Percentiles rank a stretch among this genome's conserved stretches.
Conservation (phyloP, 2,329 filamentous ascomycete species). For the Alternaria sp. region DNA sequence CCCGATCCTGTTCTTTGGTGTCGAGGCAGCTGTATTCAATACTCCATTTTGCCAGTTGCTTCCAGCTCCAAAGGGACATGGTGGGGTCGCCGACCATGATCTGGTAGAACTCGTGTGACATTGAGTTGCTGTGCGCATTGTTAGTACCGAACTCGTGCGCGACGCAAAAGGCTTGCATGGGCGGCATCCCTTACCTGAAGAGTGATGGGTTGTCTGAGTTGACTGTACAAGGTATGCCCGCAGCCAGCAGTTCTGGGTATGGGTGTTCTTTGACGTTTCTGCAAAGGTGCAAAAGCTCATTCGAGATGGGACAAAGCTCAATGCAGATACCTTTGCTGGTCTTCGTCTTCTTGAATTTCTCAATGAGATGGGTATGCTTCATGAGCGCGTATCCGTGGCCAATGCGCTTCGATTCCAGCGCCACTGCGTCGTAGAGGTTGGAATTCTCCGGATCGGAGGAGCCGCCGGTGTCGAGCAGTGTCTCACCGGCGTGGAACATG, state of each 20-base stretch:
- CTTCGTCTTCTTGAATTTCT: constrained; percentile 60
- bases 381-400: constrained; percentile 75
- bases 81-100: constrained; percentile 71
- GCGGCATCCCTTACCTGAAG: constrained; percentile 60
- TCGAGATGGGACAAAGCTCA: constrained; percentile 80
- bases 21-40: constrained; percentile 53
- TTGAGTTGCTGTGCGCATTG: constrained; percentile 62
- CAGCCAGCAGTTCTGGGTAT: constrained; percentile 72
- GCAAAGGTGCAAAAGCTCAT: constrained; percentile 75
- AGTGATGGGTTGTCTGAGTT: constrained; percentile 78
- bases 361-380: constrained; percentile 67
- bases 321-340: constrained; percentile 61
- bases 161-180: neutral
- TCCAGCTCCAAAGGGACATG: constrained; percentile 74
- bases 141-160: neutral
- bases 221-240: constrained; percentile 74
- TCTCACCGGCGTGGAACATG: constrained; percentile 79
- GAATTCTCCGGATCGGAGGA: constrained; percentile 63
- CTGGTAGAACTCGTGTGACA: constrained; percentile 81
- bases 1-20: constrained; percentile 48
- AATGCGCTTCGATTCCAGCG: constrained; percentile 71
- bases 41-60: constrained; percentile 62
- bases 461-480: constrained; percentile 67
- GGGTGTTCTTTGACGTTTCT: constrained; percentile 69
- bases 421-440: constrained; percentile 72